These are phyloP conservation scores for Capsella rubella DNA, from an alignment of 441 rosid species.

Conservation along the genomic window DNA sequence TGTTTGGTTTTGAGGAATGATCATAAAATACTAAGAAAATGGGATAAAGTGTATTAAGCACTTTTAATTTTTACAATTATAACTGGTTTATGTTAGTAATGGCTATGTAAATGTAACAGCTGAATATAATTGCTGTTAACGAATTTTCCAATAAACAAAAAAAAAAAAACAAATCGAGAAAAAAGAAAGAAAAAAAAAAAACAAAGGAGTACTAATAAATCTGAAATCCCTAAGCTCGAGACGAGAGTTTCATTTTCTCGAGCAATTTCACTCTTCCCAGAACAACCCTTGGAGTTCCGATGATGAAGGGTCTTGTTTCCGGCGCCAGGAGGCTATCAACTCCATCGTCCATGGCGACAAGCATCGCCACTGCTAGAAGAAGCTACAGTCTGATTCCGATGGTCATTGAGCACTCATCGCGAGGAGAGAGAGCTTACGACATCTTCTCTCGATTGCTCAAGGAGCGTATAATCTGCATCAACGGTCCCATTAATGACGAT, in stretches of 20 bases:
- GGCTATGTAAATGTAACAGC: neutral
- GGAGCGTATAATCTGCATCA: slow-evolving; percentile 94
- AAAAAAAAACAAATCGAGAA: neutral
- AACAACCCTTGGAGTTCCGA: slow-evolving; percentile 22
- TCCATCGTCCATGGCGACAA: slow-evolving; percentile 21
- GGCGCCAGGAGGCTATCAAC: slow-evolving; percentile 37
- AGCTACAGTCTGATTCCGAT: slow-evolving; percentile 80
- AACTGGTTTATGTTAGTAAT: too few species aligned
- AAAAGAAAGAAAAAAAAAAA: neutral
- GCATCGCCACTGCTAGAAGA: slow-evolving; percentile 36
- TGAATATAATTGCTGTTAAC: neutral
- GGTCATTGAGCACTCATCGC: slow-evolving; percentile 96
- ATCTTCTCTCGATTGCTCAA: slow-evolving; percentile 93
- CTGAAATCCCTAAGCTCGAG: slow-evolving; percentile 42
- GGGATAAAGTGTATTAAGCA: too few species aligned
- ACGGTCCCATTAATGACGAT: slow-evolving; percentile 89
- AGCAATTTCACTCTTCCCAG: slow-evolving; percentile 24
- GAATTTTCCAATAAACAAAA: neutral
- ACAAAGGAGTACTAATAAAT: neutral
- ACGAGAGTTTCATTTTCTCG: slow-evolving; percentile 17
- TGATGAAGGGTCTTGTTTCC: slow-evolving; percentile 46
- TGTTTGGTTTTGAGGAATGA: neutral
- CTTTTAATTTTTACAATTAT: too few species aligned
- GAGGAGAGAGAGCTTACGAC: slow-evolving; percentile 98
- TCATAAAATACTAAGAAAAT: neutral